Evolutionary conservation across 1,139 yeast species (phyloP), one percentile per base, ranked within the genome.

Genomic region (Sugiyamaella japonica): DNA sequence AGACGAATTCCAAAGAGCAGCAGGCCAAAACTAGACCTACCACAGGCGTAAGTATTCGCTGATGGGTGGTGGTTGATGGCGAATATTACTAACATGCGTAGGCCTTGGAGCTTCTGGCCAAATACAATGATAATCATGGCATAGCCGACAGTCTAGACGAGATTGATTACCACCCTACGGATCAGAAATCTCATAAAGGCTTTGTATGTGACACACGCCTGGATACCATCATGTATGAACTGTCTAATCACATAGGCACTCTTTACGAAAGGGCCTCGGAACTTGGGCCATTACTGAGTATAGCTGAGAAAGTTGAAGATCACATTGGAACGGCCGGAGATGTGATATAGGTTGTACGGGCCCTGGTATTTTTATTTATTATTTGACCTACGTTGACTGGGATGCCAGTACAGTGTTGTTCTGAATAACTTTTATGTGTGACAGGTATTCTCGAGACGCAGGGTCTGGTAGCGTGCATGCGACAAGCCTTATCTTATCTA

Each of bases 61-160:
- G 7, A 13, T 13, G 16, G 5, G 29, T 31, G 29, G 5, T 16
- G 13, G n/a, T 6, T 42, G 10, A 6, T 8, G 16, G 36, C 25
- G 15, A 25, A 31, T 4, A 9, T 7, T 34, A 23, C 20, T 10
- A 34, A 15, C 38, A 37, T 23, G 10, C 15, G 12, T 25, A 47
- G 50, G 50, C 44, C 15, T 6, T 16, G 15, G 43, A 47, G 13
- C 23, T 47, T 10, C 44, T 47, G 25, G 37, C 43, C 9, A 47
- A 36, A 10, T 47, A 47, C 16, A 20, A 23, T 28, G 7, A 25
- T 6, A 17, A 34, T 9, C 38, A 36, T 9, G 36, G 32, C 1
- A 23, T 23, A n/a, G 50, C 50, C 3, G 50, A 47, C 23, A 36
- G 16, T 16, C 7, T 47, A 28, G 50, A 47, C 15, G 44, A 47